phyloP scores from a whole-genome alignment of 208 protist species.

The Trypanosoma platydactyli region DNA sequence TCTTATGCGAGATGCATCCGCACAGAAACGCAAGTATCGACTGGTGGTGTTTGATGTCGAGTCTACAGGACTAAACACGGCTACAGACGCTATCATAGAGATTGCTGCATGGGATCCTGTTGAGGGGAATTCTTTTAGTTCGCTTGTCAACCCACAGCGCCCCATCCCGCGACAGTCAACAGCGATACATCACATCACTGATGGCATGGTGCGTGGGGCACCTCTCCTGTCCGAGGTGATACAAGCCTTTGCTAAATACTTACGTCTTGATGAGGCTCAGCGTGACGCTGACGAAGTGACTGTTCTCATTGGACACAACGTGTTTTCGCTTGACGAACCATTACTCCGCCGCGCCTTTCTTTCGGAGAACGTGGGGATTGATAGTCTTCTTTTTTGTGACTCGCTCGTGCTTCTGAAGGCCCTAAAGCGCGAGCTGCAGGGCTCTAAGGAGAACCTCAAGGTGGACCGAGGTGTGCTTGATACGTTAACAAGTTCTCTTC shows the following conservation, averaged over 20 bases:
- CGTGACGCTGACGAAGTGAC: slow-evolving; percentile 55
- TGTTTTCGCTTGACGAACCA: slow-evolving; percentile 84
- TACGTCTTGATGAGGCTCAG: slow-evolving; percentile 51
- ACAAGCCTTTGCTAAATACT: slow-evolving; percentile 54
- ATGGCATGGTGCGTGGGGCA: slow-evolving; percentile 61
- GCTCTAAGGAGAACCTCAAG: slow-evolving; percentile 12
- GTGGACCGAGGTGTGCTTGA: slow-evolving; percentile 49
- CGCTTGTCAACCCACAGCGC: slow-evolving; percentile 72
- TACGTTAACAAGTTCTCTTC: slow-evolving; percentile 60
- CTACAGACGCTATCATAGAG: slow-evolving; percentile 83
- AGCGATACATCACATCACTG: slow-evolving; percentile 84
- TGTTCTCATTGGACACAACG: slow-evolving; percentile 84
- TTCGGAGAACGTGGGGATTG: slow-evolving; percentile 29
- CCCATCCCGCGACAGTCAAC: slow-evolving; percentile 63
- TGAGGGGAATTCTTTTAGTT: slow-evolving; percentile 70
- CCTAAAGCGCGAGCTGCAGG: slow-evolving; percentile 46
- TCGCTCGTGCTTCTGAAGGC: slow-evolving; percentile 61
- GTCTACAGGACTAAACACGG: slow-evolving; percentile 81
- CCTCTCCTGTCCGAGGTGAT: slow-evolving; percentile 60
- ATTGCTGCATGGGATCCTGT: slow-evolving; percentile 84
- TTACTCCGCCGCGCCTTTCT: slow-evolving; percentile 73
- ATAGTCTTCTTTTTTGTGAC: slow-evolving; percentile 85
- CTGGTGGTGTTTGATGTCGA: slow-evolving; percentile 86
- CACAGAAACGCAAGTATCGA: slow-evolving; percentile 38
- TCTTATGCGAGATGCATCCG: slow-evolving; percentile 30